A percentile compares a stretch with the other conserved stretches of the same genome.
These are phyloP conservation scores for Paspalum vaginatum DNA, from an alignment of 176 grass and related monocot species.

Conservation along the genomic window DNA sequence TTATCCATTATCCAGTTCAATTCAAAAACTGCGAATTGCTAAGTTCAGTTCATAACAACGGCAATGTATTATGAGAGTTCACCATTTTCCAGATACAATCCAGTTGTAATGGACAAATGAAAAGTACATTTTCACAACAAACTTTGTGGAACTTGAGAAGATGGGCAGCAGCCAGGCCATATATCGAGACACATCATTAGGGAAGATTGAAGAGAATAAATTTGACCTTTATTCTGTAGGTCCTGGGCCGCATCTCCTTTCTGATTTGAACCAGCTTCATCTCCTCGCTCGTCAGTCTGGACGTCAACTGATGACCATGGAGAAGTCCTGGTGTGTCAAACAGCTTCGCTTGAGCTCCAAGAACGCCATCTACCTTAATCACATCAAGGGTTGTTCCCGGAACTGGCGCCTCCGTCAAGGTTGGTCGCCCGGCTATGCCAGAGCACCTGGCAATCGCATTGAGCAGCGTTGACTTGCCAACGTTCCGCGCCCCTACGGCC, in stretches of 20 bases:
- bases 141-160: not conserved
- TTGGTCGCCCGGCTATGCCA: conserved; percentile 28
- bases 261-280: conserved; percentile 75
- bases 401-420: conserved; percentile 83
- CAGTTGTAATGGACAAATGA: not conserved
- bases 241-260: conserved; percentile 77
- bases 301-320: conserved; percentile 82
- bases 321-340: conserved; percentile 85
- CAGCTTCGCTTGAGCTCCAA: conserved; percentile 75
- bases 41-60: not conserved
- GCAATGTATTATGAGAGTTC: not conserved
- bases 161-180: not conserved
- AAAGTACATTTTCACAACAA: not conserved
- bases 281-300: conserved; percentile 66
- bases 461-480: conserved; percentile 81
- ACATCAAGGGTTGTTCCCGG: conserved; percentile 83
- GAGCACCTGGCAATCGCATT: conserved; percentile 79
- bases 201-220: not conserved
- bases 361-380: conserved; percentile 67
- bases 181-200: conserved; percentile 5
- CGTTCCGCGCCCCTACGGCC: conserved; percentile 85
- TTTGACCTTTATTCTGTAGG: conserved; percentile 81
- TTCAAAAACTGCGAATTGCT: not conserved
- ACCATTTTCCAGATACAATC: not conserved
- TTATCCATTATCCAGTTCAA: not conserved